Base-by-base conservation (phyloP, 202 grass and related monocot species). In the Sporobolus alterniflorus region DNA sequence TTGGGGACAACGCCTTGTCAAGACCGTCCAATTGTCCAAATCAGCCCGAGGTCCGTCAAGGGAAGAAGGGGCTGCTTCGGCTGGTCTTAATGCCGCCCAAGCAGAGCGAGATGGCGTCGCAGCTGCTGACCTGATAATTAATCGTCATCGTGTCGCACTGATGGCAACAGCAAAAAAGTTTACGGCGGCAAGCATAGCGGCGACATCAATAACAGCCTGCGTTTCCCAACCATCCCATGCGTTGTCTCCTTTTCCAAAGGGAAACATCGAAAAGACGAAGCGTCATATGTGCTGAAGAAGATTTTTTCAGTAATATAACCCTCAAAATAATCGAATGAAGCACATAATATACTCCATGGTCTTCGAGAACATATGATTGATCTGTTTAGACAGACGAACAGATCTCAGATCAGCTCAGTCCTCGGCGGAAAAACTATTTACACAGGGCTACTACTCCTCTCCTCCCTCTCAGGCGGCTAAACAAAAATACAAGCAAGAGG, bases 371-470 rank as follows among this genome's bases (percentile, higher is more conserved):
- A 74, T 68, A 73, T 16, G 84, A 7, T 30, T 80, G 84, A 86
- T 87, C 83, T 46, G 74, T 62, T 59, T 24, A 54, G 54, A 86
- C 30, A 63, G 67, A 86, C 64, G 26, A 69, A 79, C 88, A 80
- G 84, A 90, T 84, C 80, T 70, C 62, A 87, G 75, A 80, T 87
- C 75, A 77, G 67, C 79, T 64, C 64, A 46, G 79, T 75, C 64
- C 77, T 80, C 55, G 75, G 63, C 80, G 46, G 22, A 75, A 90
- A 87, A 87, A 80, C 66, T 90, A 84, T 90, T 70, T 87, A 87
- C 84, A 85, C 24, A 11, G 64, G 36, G 26, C 80, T 40, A 71
- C 46, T 39, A 3, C 36, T 39, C 36, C n/a, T n/a, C n/a, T n/a
- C 7, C 36, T 39, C 3, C 7, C 36, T 39, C 36, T 5, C 36